A percentile compares a stretch with the other conserved stretches of the same genome.
These are phyloP conservation scores for Aspergillus tubingensis DNA, from an alignment of 2,329 filamentous ascomycete species.

Conservation along the genomic window DNA sequence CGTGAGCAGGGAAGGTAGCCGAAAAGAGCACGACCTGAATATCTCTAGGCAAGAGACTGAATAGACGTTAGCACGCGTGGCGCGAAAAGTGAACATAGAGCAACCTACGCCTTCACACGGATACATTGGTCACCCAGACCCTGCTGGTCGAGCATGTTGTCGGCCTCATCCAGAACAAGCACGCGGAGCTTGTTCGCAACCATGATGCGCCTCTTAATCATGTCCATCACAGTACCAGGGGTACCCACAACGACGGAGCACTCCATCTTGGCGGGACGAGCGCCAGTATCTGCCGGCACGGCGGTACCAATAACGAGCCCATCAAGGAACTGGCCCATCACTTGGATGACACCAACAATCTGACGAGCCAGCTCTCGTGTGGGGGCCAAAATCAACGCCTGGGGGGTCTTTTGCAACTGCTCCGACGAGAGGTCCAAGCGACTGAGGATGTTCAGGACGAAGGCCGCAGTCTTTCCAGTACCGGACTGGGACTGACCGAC, in stretches of 20 bases:
- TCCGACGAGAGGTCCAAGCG: constrained; percentile 74
- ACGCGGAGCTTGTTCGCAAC: constrained; percentile 72
- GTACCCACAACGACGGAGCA: constrained; percentile 88
- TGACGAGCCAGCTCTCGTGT: constrained; percentile 93
- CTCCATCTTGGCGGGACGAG: constrained; percentile 68
- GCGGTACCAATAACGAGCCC: constrained; percentile 76
- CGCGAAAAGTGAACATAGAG: not conserved
- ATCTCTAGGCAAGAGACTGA: constrained; percentile 68
- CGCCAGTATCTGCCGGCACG: constrained; percentile 72
- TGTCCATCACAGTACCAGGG: constrained; percentile 87
- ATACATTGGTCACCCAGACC: constrained; percentile 94
- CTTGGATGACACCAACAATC: constrained; percentile 80
- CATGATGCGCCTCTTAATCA: constrained; percentile 75
- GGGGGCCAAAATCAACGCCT: constrained; percentile 86
- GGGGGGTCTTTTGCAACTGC: constrained; percentile 60
- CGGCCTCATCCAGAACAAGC: constrained; percentile 92
- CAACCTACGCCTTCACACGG: constrained; percentile 77
- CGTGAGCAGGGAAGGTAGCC: constrained; percentile 85
- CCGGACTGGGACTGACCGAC: constrained; percentile 99
- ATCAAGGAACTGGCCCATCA: constrained; percentile 81
- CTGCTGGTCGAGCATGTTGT: constrained; percentile 98
- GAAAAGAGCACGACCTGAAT: constrained; percentile 95
- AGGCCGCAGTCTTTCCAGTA: constrained; percentile 96
- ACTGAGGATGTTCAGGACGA: constrained; percentile 86
- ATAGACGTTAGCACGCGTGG: constrained; percentile 3